Conservation (phyloP, 805 yeast species). For the Saturnispora zaruensis region DNA sequence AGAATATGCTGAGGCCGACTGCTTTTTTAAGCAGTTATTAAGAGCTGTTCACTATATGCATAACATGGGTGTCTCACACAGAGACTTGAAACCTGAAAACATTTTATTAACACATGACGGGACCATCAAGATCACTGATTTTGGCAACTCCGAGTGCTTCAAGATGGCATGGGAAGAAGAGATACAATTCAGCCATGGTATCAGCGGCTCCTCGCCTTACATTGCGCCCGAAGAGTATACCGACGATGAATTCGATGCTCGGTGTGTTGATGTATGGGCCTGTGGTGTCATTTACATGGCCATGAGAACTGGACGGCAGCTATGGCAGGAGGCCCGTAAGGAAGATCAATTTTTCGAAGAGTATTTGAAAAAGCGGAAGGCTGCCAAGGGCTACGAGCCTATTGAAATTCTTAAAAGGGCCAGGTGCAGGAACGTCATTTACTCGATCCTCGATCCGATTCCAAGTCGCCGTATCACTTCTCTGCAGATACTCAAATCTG, state of each 20-base stretch:
- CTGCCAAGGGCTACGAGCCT: constrained; percentile 83
- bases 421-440: constrained; percentile 85
- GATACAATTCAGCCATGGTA: constrained; percentile 62
- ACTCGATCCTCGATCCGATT: constrained; percentile 86
- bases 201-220: constrained; percentile 82
- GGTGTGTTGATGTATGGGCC: constrained; percentile 84
- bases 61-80: constrained; percentile 79
- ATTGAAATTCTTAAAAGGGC: constrained; percentile 79
- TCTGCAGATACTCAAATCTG: constrained; percentile 79
- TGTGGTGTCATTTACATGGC: constrained; percentile 92
- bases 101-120: constrained; percentile 67
- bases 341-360: constrained; percentile 75
- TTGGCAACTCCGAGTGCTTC: constrained; percentile 80
- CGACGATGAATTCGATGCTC: constrained; percentile 61
- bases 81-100: constrained; percentile 88
- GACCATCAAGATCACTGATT: constrained; percentile 72
- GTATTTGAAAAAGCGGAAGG: constrained; percentile 71
- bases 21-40: constrained; percentile 74
- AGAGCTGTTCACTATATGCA: constrained; percentile 86
- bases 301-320: constrained; percentile 87
- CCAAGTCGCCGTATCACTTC: constrained; percentile 84
- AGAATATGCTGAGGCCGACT: constrained; percentile 79
- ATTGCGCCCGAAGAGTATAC: constrained; percentile 85
- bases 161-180: constrained; percentile 77
- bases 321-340: constrained; percentile 78